These are phyloP conservation scores for Tuctoria greenei DNA, from an alignment of 176 grass and related monocot genomes.

Conservation along the genomic window DNA sequence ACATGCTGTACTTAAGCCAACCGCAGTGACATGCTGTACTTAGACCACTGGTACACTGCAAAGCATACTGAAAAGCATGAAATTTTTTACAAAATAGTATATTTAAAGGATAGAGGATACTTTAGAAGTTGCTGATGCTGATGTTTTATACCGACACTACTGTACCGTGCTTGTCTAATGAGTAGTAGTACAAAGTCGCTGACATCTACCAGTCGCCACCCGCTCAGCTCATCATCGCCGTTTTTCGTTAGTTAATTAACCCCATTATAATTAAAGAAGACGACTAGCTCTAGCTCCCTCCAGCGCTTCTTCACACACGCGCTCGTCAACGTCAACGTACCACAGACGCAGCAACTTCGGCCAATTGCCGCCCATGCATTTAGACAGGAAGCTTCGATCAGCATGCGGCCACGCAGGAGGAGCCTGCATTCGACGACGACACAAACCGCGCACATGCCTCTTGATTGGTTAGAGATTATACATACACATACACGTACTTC, in stretches of 20 bases:
- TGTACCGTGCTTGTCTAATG: not conserved
- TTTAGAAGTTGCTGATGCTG: no score
- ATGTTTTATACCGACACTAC: not conserved
- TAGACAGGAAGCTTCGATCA: not conserved
- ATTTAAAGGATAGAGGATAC: no score
- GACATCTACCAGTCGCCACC: slow-evolving; percentile 10
- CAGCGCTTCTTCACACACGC: not conserved
- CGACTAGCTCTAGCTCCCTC: not conserved
- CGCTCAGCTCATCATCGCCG: slow-evolving; percentile 21
- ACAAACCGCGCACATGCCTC: not conserved
- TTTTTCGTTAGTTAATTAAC: not conserved
- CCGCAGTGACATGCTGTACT: no score
- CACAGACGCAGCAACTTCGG: not conserved
- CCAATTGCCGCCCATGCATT: no score
- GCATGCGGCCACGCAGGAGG: slow-evolving; percentile 11
- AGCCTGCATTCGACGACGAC: not conserved
- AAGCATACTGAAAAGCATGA: no score
- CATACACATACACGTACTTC: no score
- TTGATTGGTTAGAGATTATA: not conserved
- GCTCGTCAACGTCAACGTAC: slow-evolving; percentile 14
- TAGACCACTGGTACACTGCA: no score
- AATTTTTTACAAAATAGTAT: no score
- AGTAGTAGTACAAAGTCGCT: slow-evolving; percentile 17
- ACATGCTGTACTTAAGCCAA: no score
- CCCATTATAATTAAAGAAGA: not conserved